A percentile compares a stretch with the other conserved stretches of the same genome.
Conservation (phyloP, 1,284 basidiomycete species). For the Ustilago crameri region DNA sequence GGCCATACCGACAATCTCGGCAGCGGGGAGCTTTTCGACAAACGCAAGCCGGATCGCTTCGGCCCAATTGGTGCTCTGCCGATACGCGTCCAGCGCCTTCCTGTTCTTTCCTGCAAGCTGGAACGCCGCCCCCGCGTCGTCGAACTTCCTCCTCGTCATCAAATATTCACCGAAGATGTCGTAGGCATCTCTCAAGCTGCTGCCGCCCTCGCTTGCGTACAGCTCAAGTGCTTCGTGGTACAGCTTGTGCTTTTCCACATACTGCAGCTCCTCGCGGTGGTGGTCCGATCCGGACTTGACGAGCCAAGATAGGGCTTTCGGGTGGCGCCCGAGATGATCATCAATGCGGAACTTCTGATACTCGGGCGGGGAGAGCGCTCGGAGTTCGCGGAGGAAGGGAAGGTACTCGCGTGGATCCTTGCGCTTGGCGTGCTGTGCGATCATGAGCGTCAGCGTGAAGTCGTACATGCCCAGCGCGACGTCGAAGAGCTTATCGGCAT, state of each 20-base stretch:
- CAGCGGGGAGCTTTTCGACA: constrained; percentile 61
- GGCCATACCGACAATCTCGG: constrained; percentile 70
- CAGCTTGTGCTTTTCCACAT: constrained; percentile 82
- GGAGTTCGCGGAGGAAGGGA: constrained; percentile 90
- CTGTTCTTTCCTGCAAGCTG: constrained; percentile 40
- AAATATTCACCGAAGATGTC: constrained; percentile 88
- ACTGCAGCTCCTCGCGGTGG: constrained; percentile 83
- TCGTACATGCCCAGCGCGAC: constrained; percentile 99
- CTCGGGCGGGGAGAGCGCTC: constrained; percentile 77
- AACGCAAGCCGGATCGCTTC: constrained; percentile 54
- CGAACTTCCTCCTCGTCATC: constrained; percentile 83
- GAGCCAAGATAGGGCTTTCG: constrained; percentile 81
- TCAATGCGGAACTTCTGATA: constrained; percentile 93
- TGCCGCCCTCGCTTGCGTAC: constrained; percentile 26
- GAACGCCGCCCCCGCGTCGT: constrained; percentile 76
- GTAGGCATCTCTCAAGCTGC: constrained; percentile 40
- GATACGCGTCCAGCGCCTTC: constrained; percentile 59
- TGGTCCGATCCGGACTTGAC: constrained; percentile 77
- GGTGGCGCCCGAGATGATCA: constrained; percentile 83
- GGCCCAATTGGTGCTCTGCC: constrained; percentile 53
- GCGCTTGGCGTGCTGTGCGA: constrained; percentile 96
- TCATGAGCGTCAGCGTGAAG: constrained; percentile 91
- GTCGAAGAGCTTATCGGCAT: constrained; percentile 90
- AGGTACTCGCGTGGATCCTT: constrained; percentile 98
- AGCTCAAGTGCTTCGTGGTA: constrained; percentile 68